These are phyloP conservation scores for Gnomoniopsis smithogilvyi DNA, from an alignment of 2,329 filamentous ascomycete genomes.

Conservation along the genomic window DNA sequence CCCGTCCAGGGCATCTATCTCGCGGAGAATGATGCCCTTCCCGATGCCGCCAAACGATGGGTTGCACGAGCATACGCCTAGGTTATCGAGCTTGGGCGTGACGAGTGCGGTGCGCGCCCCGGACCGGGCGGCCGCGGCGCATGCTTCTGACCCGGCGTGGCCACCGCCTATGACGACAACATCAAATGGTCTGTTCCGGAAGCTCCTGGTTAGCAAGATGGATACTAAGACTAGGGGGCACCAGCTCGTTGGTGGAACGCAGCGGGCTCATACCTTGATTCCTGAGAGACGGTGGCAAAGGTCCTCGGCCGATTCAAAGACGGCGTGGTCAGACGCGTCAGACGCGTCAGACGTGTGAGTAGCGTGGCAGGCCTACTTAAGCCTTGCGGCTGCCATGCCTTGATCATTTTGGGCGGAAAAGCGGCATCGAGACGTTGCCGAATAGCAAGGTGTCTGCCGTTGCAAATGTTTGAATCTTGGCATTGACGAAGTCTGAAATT, in stretches of 20 bases:
- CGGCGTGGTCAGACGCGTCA: constrained; percentile 11
- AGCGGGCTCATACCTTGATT: constrained; percentile 24
- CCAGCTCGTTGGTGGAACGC: neutral
- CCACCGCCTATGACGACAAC: constrained; percentile 95
- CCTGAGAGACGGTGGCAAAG: constrained; percentile 31
- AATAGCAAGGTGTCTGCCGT: neutral
- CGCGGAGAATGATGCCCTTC: constrained; percentile 92
- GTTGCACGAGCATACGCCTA: constrained; percentile 95
- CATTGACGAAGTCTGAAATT: neutral
- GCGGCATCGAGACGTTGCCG: constrained; percentile 1
- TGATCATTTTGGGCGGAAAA: constrained; percentile 25
- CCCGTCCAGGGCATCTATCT: constrained; percentile 93
- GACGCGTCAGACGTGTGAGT: constrained; percentile 12
- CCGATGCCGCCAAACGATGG: constrained; percentile 98
- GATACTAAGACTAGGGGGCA: neutral
- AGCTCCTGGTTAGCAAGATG: neutral
- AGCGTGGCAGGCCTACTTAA: constrained; percentile 24
- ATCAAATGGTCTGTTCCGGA: constrained; percentile 64
- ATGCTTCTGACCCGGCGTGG: constrained; percentile 93
- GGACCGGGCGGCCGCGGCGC: constrained; percentile 81
- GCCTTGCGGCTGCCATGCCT: constrained; percentile 27
- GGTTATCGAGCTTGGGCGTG: constrained; percentile 82
- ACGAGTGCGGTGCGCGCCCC: constrained; percentile 87
- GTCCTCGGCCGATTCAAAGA: constrained; percentile 20
- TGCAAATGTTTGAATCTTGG: neutral